These are phyloP conservation scores for Pseudocohnilembus persalinus DNA, from an alignment of 169 alveolate species.

Conservation along the genomic window DNA sequence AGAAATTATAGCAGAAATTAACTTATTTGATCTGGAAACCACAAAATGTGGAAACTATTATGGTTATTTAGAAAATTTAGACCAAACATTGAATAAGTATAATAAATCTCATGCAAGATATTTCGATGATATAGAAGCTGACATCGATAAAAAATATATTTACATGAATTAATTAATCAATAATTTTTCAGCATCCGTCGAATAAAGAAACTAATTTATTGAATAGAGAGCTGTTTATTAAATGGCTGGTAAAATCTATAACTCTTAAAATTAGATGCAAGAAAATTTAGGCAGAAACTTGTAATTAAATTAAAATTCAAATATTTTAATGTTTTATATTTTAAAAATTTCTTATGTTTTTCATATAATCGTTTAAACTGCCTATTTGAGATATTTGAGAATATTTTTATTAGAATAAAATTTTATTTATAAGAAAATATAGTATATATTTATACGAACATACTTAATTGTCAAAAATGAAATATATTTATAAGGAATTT, in stretches of 20 bases:
- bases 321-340: background rate
- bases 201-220: background rate
- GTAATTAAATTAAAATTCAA: constrained; percentile 38
- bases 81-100: constrained; percentile 14
- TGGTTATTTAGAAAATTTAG: constrained; percentile 2
- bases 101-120: constrained; percentile 14
- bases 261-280: constrained; percentile 3
- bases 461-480: too few relatives aligned
- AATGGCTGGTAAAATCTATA: background rate
- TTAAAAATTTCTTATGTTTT: too few relatives aligned
- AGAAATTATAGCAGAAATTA: constrained; percentile 26
- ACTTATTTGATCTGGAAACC: constrained; percentile 8
- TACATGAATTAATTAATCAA: background rate
- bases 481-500: too few relatives aligned
- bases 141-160: background rate
- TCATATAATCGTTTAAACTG: too few relatives aligned
- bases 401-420: too few relatives aligned
- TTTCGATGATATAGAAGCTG: background rate
- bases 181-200: background rate
- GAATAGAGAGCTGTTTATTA: background rate
- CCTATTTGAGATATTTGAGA: too few relatives aligned
- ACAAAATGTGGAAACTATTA: constrained; percentile 2
- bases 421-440: too few relatives aligned
- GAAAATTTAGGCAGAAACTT: background rate
- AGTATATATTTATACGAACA: too few relatives aligned